Evolutionary conservation across 2,329 filamentous ascomycete species (phyloP).

Genomic region (Fusarium setosum): DNA sequence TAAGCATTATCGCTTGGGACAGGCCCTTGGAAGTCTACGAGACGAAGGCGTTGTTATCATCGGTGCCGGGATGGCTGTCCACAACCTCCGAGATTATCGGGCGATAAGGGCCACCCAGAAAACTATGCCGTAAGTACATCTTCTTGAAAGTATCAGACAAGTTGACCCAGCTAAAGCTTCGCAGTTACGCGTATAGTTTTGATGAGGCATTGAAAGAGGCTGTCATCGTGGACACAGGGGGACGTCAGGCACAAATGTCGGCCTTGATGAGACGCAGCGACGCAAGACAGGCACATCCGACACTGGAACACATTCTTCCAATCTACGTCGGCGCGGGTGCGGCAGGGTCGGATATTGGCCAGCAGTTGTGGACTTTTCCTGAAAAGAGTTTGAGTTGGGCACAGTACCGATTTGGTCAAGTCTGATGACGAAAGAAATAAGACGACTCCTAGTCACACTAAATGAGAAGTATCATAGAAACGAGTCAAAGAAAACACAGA

Average conservation of each 20-base stretch:
- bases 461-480: too few species aligned
- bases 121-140: neutral
- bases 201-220: neutral
- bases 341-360: neutral
- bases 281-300: neutral
- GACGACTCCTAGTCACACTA: too few species aligned
- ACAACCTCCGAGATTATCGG: neutral
- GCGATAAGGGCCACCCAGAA: neutral
- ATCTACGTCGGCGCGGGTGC: neutral
- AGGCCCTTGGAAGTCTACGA: neutral
- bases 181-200: neutral
- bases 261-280: neutral
- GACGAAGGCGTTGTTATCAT: neutral
- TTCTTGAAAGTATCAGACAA: neutral
- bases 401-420: neutral
- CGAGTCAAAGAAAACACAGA: neutral
- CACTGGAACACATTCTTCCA: neutral
- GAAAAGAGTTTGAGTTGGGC: neutral
- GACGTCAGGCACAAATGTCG: neutral
- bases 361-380: neutral
- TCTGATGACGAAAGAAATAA: too few species aligned
- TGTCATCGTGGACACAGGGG: neutral
- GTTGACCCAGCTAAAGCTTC: neutral
- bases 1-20: neutral
- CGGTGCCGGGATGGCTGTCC: neutral